phyloP scores from a whole-genome alignment of 768 basidiomycete species.

The Daedaleopsis nitida region DNA sequence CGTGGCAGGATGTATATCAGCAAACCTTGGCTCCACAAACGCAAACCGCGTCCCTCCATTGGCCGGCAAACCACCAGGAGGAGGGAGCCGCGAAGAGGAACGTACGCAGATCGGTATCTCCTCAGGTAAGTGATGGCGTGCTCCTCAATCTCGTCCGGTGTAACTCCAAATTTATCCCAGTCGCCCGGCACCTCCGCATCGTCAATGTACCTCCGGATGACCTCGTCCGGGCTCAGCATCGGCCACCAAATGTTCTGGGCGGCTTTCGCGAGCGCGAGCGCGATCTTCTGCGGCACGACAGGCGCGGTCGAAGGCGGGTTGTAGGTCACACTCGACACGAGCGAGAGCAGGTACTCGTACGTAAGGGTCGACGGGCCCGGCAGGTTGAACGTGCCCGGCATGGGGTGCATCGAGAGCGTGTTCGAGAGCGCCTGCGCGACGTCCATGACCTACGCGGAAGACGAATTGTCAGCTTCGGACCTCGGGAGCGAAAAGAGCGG shows the following conservation, averaged over 20 bases:
- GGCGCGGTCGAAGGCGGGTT: constrained; percentile 72
- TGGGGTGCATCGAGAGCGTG: constrained; percentile 61
- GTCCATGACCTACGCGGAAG: constrained; percentile 70
- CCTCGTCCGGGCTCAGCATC: constrained; percentile 86
- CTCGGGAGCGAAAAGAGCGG: constrained; percentile 11
- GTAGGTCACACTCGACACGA: constrained; percentile 81
- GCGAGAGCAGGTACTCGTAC: constrained; percentile 75
- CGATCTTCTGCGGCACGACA: constrained; percentile 73
- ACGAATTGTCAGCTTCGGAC: constrained; percentile 6
- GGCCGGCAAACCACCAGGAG: not conserved
- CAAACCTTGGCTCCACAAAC: constrained; percentile 1
- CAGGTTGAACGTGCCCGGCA: constrained; percentile 72
- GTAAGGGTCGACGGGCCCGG: constrained; percentile 90
- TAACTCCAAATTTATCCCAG: constrained; percentile 83
- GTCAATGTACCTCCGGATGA: constrained; percentile 83
- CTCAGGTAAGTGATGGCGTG: constrained; percentile 90
- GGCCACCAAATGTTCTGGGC: constrained; percentile 88
- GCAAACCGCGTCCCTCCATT: constrained; percentile 11
- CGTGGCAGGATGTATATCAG: constrained; percentile 5
- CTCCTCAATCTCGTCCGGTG: constrained; percentile 82
- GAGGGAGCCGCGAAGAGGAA: constrained; percentile 26
- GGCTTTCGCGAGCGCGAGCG: constrained; percentile 63
- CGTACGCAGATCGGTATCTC: constrained; percentile 86
- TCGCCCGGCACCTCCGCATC: constrained; percentile 74
- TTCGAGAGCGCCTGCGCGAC: constrained; percentile 92